These are phyloP conservation scores for Metarhizium robertsii DNA, from an alignment of 2,329 filamentous ascomycete genomes.

Conservation along the genomic window DNA sequence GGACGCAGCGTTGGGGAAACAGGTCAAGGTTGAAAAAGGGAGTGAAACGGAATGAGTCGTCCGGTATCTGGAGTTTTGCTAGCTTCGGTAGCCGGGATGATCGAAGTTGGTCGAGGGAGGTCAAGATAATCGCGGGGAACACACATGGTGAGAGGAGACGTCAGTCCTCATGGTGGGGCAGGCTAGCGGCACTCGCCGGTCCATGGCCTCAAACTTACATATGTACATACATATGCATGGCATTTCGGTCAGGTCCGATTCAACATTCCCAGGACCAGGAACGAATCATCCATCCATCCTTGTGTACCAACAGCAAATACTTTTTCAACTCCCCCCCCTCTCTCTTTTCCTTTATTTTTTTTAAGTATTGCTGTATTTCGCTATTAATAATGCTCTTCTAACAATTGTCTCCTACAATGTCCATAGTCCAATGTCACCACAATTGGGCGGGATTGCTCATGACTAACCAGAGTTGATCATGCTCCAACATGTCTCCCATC, in stretches of 20 bases:
- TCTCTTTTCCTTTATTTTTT: not conserved
- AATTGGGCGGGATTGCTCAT: not conserved
- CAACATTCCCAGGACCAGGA: too few species aligned
- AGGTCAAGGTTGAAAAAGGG: not conserved
- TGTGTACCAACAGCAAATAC: not conserved
- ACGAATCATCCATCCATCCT: too few species aligned
- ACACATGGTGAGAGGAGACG: not conserved
- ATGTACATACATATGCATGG: not conserved
- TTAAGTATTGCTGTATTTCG: not conserved
- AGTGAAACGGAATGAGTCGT: too few species aligned
- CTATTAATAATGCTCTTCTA: not conserved
- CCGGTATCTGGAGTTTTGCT: too few species aligned
- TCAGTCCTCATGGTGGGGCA: too few species aligned
- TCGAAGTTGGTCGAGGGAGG: not conserved
- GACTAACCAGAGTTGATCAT: not conserved
- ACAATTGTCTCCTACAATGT: not conserved
- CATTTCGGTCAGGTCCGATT: not conserved
- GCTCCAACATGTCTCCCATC: not conserved
- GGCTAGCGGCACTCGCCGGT: not conserved
- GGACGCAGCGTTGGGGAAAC: not conserved
- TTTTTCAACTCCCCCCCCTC: not conserved
- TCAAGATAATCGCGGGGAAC: not conserved
- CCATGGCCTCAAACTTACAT: not conserved
- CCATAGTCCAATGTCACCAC: not conserved
- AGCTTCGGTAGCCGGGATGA: too few species aligned